These are phyloP conservation scores for Aspergillus ustus DNA, from an alignment of 2,329 filamentous ascomycete species.

Conservation along the genomic window DNA sequence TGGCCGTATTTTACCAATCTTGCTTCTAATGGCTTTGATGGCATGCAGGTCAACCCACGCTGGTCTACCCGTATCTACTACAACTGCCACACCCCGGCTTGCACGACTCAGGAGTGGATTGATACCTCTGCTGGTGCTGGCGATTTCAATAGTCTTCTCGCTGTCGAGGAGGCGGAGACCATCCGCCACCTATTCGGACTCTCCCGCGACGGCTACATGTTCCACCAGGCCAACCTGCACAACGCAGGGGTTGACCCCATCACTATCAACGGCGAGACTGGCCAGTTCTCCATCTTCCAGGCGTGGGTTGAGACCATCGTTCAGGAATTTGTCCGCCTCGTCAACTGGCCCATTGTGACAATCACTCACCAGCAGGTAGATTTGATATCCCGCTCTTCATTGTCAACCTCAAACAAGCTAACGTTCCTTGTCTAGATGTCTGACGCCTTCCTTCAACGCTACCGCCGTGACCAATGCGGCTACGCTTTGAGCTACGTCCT, in stretches of 20 bases:
- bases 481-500: constrained; percentile 55
- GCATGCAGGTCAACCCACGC: constrained; percentile 62
- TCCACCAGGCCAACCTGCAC: constrained; percentile 67
- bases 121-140: constrained; percentile 62
- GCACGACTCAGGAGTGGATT: constrained; percentile 65
- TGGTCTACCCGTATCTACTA: constrained; percentile 68
- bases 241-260: constrained; percentile 53
- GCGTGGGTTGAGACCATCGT: constrained; percentile 61
- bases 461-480: constrained; percentile 58
- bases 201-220: constrained; percentile 63
- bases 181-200: constrained; percentile 62
- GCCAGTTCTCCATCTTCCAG: constrained; percentile 59
- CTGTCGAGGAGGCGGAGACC: constrained; percentile 57
- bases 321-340: constrained; percentile 59
- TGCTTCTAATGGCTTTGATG: constrained; percentile 58
- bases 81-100: constrained; percentile 63
- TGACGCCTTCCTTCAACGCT: constrained; percentile 57
- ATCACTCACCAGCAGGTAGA: constrained; percentile 61
- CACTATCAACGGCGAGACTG: constrained; percentile 54
- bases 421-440: constrained; percentile 42
- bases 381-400: neutral
- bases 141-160: constrained; percentile 57
- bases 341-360: constrained; percentile 59
- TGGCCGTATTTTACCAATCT: constrained; percentile 61
- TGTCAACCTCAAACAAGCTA: neutral